These are phyloP conservation scores for Camillea tinctor DNA, from an alignment of 2,329 filamentous ascomycete species.

Conservation along the genomic window DNA sequence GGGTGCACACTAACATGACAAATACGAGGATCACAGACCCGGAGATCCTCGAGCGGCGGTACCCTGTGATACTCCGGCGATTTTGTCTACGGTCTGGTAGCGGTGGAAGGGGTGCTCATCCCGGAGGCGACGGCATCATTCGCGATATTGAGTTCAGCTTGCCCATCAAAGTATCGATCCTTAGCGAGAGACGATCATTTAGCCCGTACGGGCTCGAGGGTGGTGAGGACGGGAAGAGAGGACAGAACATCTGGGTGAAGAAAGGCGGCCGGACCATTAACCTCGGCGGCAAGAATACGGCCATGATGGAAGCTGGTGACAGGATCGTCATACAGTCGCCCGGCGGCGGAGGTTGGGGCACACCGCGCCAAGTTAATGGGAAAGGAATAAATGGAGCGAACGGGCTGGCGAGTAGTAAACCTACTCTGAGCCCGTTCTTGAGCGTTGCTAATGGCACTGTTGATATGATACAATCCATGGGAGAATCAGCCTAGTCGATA, in stretches of 20 bases:
- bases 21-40: conserved; percentile 72
- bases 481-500: conserved; percentile 3
- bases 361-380: not conserved
- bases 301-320: conserved; percentile 18
- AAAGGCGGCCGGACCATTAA: conserved; percentile 14
- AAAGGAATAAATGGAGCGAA: not conserved
- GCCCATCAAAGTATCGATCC: conserved; percentile 66
- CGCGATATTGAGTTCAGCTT: conserved; percentile 71
- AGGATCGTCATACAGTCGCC: conserved; percentile 21
- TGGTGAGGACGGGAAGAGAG: conserved; percentile 64
- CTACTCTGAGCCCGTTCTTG: conserved; percentile 1
- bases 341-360: conserved; percentile 25
- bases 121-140: conserved; percentile 66
- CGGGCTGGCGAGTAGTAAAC: not conserved
- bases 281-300: conserved; percentile 21
- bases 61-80: conserved; percentile 65
- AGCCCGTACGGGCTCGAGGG: conserved; percentile 70
- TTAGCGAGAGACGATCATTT: conserved; percentile 68
- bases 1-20: conserved; percentile 73
- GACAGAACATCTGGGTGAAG: conserved; percentile 49
- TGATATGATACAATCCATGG: conserved; percentile 6
- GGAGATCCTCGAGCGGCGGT: conserved; percentile 68
- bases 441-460: conserved; percentile 4
- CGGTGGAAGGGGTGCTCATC: conserved; percentile 57
- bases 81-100: conserved; percentile 59